These are phyloP conservation scores for Teunomyces pallodes DNA, from an alignment of 805 yeast species.

Conservation along the genomic window DNA sequence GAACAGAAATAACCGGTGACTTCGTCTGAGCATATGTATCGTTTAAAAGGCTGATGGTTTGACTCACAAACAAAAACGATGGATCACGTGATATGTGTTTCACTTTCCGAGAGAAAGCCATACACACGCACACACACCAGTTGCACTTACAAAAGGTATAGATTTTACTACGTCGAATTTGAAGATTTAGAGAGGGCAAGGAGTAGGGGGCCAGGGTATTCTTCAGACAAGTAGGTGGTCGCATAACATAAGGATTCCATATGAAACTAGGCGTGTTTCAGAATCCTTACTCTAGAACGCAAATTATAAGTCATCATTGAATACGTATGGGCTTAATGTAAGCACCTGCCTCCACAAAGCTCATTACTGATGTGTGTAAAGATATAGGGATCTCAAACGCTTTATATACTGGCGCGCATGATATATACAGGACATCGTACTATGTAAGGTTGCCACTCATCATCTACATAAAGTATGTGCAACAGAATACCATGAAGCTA, in stretches of 20 bases:
- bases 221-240: conserved; percentile 34
- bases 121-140: too few relatives aligned
- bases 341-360: conserved; percentile 4
- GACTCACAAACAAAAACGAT: not conserved
- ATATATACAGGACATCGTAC: not conserved
- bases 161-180: too few relatives aligned
- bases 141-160: too few relatives aligned
- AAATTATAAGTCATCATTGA: conserved; percentile 44
- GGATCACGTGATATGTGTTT: not conserved
- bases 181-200: too few relatives aligned
- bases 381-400: not conserved
- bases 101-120: not conserved
- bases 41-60: not conserved
- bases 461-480: too few relatives aligned
- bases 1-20: not conserved
- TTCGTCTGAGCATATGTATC: conserved; percentile 1
- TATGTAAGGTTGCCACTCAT: not conserved
- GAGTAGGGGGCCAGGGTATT: not conserved
- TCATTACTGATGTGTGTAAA: not conserved
- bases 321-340: conserved; percentile 6
- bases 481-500: too few relatives aligned
- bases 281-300: conserved; percentile 43
- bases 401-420: not conserved
- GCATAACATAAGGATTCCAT: conserved; percentile 35
- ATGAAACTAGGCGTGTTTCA: conserved; percentile 49